Evolutionary conservation across 768 basidiomycete genomes (phyloP).

Genomic region (Leucocoprinus leucothites): DNA sequence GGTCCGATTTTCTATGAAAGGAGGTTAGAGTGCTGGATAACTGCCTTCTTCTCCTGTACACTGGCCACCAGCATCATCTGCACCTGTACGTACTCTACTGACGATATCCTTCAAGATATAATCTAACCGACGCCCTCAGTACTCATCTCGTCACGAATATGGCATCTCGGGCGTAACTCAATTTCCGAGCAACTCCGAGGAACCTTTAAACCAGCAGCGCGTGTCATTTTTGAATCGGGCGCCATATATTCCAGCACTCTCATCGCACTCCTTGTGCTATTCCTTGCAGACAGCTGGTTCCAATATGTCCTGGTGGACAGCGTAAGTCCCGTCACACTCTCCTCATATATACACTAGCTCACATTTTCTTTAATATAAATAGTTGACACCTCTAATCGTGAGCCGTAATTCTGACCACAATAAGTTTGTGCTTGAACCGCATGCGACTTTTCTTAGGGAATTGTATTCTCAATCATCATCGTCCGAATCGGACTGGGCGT

Average conservation of each 20-base stretch:
- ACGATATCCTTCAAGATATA: no score
- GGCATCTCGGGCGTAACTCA: constrained; percentile 20
- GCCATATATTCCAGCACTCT: constrained; percentile 33
- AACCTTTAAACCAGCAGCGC: constrained; percentile 28
- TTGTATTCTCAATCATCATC: background rate
- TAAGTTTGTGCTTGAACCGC: background rate
- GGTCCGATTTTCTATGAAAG: constrained; percentile 28
- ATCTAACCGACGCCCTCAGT: constrained; percentile 9
- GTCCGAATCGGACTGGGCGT: background rate
- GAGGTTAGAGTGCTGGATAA: constrained; percentile 32
- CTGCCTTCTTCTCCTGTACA: constrained; percentile 34
- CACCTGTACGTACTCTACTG: constrained; percentile 21
- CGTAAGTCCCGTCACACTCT: constrained; percentile 18
- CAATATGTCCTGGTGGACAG: constrained; percentile 35
- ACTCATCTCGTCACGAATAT: constrained; percentile 31
- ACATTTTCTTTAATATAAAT: background rate
- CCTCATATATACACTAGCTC: background rate
- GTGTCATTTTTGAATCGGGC: constrained; percentile 35
- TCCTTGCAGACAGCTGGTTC: constrained; percentile 29
- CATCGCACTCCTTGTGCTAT: constrained; percentile 28
- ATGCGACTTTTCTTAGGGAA: background rate
- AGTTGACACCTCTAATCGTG: background rate
- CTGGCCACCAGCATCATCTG: constrained; percentile 35
- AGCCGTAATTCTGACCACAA: background rate
- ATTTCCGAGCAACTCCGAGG: constrained; percentile 17